Evolutionary conservation across 306 rosid genomes (phyloP).

Genomic region (Cajanus cajan): DNA sequence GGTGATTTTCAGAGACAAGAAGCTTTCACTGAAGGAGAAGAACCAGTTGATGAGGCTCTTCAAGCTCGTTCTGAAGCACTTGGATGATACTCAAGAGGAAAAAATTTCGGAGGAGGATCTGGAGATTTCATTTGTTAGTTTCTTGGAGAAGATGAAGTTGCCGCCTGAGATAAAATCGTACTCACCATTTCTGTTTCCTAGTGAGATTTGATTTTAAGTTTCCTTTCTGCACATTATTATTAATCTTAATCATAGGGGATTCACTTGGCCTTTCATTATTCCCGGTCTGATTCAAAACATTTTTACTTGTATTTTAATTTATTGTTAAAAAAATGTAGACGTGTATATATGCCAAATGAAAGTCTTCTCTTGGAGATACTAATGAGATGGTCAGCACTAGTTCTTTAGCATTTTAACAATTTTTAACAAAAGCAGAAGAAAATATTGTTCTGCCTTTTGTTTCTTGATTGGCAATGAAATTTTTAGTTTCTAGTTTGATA

Average conservation of each 20-base stretch:
- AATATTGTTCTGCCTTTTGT: not conserved
- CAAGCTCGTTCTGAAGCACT: slow-evolving; percentile 83
- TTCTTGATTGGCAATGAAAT: not conserved
- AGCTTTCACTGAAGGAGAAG: slow-evolving; percentile 69
- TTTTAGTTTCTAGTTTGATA: slow-evolving; percentile 4
- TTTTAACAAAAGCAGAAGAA: not conserved
- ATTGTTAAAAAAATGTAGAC: not conserved
- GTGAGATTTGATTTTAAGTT: slow-evolving; percentile 42
- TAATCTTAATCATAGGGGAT: not conserved
- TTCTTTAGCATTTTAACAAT: not conserved
- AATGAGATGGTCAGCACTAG: not conserved
- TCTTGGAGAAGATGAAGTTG: slow-evolving; percentile 68
- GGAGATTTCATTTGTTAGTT: slow-evolving; percentile 69
- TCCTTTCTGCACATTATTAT: not conserved
- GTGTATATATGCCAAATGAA: not conserved
- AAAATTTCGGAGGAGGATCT: slow-evolving; percentile 71
- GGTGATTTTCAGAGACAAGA: slow-evolving; percentile 79
- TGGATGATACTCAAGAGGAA: slow-evolving; percentile 36
- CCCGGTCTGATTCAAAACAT: not conserved
- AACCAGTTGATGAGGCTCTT: slow-evolving; percentile 81
- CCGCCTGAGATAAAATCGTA: slow-evolving; percentile 89
- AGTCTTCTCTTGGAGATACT: not conserved
- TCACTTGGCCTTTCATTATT: not conserved
- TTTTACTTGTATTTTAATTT: not conserved
- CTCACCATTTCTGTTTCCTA: slow-evolving; percentile 50